Percentiles rank a stretch among this genome's conserved stretches.
These are phyloP conservation scores for Coemansia nantahalensis DNA, from an alignment of 192 early-diverging fungal genomes.

Conservation along the genomic window DNA sequence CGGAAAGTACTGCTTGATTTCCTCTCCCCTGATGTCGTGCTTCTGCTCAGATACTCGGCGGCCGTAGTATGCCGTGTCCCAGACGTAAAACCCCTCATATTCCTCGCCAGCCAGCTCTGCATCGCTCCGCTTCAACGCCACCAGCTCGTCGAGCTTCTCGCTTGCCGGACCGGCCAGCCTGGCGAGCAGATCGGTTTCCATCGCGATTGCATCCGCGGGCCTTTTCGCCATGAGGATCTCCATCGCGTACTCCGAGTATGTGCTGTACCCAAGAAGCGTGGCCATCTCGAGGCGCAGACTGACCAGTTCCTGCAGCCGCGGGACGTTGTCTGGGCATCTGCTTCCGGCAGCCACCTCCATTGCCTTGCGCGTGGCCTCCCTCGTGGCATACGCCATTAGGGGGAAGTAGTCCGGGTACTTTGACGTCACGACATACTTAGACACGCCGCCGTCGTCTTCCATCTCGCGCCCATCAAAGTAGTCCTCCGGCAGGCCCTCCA, in stretches of 20 bases:
- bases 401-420: conserved; percentile 54
- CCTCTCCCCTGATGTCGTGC: conserved; percentile 62
- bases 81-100: conserved; percentile 53
- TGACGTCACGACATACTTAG: conserved; percentile 58
- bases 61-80: conserved; percentile 68
- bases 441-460: conserved; percentile 18
- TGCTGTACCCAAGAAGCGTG: conserved; percentile 60
- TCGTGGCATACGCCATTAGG: conserved; percentile 49
- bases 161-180: conserved; percentile 50
- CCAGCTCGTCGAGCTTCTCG: conserved; percentile 54
- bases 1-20: conserved; percentile 70
- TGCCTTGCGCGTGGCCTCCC: conserved; percentile 48
- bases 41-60: conserved; percentile 56
- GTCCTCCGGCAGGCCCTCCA: conserved; percentile 65
- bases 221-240: conserved; percentile 75
- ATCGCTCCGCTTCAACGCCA: conserved; percentile 57
- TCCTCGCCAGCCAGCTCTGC: conserved; percentile 18
- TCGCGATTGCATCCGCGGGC: conserved; percentile 55
- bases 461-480: conserved; percentile 46
- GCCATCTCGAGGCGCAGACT: conserved; percentile 42
- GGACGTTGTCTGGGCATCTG: conserved; percentile 55
- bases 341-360: conserved; percentile 44
- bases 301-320: conserved; percentile 52
- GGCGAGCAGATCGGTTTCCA: conserved; percentile 55
- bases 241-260: conserved; percentile 62